Evolutionary conservation across 2,329 filamentous ascomycete genomes (phyloP).

Genomic region (Periconia digitata): DNA sequence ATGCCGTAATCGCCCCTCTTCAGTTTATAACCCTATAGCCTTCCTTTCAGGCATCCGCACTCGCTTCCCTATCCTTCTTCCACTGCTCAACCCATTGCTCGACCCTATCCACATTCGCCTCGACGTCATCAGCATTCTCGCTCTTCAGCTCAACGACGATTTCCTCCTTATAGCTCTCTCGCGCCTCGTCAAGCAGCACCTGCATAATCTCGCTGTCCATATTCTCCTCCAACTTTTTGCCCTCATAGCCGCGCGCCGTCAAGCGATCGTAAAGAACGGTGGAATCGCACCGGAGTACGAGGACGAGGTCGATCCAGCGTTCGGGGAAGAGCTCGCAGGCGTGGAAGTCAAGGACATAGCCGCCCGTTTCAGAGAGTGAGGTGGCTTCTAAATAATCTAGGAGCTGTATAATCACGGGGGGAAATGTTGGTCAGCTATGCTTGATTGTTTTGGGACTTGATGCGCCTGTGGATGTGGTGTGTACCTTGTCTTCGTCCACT

Average conservation of each 20-base stretch:
- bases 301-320: constrained; percentile 91
- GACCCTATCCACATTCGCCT: constrained; percentile 83
- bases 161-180: constrained; percentile 81
- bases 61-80: constrained; percentile 65
- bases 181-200: constrained; percentile 85
- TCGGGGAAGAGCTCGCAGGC: constrained; percentile 93
- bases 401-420: constrained; percentile 63
- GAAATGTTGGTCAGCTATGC: not conserved
- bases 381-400: constrained; percentile 88
- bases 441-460: not conserved
- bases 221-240: constrained; percentile 91
- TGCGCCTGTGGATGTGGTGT: not conserved
- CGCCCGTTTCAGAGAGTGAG: constrained; percentile 64
- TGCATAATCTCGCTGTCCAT: constrained; percentile 98
- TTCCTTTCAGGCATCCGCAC: not conserved
- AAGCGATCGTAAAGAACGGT: constrained; percentile 82
- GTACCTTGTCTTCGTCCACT: constrained; percentile 93
- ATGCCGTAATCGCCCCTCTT: not conserved
- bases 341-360: constrained; percentile 95
- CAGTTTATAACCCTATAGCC: not conserved
- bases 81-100: constrained; percentile 80
- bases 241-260: constrained; percentile 74
- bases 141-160: constrained; percentile 88
- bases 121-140: constrained; percentile 83
- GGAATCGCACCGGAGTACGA: constrained; percentile 83